Percentiles rank a stretch among this genome's conserved stretches.
phyloP scores from a whole-genome alignment of 176 grass and related monocot species.

The Raddia distichophylla region DNA sequence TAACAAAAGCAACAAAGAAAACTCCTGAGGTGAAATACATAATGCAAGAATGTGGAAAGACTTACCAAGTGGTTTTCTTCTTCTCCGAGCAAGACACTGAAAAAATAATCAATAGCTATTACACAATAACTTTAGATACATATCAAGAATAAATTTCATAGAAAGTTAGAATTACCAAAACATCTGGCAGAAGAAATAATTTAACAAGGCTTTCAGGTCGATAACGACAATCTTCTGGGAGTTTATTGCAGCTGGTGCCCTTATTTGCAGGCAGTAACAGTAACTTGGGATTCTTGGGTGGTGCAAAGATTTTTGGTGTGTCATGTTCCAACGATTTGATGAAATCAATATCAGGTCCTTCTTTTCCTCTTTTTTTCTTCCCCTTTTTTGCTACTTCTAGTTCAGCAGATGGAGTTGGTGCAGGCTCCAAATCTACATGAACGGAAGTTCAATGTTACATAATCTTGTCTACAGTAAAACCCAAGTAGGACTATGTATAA shows the following conservation, averaged over 20 bases:
- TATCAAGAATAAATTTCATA: constrained; percentile 26
- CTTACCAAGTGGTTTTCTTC: constrained; percentile 65
- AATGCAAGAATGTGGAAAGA: constrained; percentile 14
- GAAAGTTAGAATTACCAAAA: constrained; percentile 68
- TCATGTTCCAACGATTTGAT: constrained; percentile 75
- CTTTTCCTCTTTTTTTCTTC: constrained; percentile 63
- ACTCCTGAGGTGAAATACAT: constrained; percentile 26
- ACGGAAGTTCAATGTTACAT: constrained; percentile 7
- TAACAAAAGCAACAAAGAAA: constrained; percentile 31
- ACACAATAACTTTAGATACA: constrained; percentile 21
- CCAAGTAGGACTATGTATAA: background rate
- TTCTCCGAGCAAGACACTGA: constrained; percentile 70
- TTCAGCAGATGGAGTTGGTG: constrained; percentile 44
- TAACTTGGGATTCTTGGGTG: constrained; percentile 75
- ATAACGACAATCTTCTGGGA: constrained; percentile 98
- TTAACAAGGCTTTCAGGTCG: constrained; percentile 88
- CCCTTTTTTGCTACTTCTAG: constrained; percentile 59
- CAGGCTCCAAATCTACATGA: constrained; percentile 55
- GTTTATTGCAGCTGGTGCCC: constrained; percentile 59
- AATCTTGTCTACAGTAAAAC: constrained; percentile 28
- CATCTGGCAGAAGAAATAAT: constrained; percentile 81
- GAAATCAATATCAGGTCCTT: constrained; percentile 71
- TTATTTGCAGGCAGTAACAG: constrained; percentile 65
- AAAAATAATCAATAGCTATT: constrained; percentile 48
- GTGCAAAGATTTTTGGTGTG: constrained; percentile 59